These are phyloP conservation scores for Darksidea phi DNA, from an alignment of 495 filamentous ascomycete species.

Conservation along the genomic window DNA sequence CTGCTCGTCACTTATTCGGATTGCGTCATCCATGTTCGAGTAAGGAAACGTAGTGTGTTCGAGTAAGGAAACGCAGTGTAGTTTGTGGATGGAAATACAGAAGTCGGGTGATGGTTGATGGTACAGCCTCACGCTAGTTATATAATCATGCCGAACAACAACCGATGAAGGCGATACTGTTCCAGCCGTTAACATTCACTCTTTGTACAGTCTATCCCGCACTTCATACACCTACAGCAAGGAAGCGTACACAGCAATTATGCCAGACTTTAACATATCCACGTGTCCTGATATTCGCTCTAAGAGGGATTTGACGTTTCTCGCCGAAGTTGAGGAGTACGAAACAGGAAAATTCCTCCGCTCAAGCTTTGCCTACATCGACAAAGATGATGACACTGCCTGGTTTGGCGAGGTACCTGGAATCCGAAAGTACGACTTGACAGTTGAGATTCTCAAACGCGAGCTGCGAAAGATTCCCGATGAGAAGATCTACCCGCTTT, in stretches of 20 bases:
- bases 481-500: slow-evolving; percentile 1
- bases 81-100: too few species aligned
- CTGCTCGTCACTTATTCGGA: too few species aligned
- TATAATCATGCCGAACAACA: neutral
- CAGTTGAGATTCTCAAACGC: slow-evolving; percentile 7
- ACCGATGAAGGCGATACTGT: neutral
- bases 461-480: slow-evolving; percentile 13
- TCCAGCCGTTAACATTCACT: neutral
- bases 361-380: slow-evolving; percentile 14
- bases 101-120: too few species aligned
- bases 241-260: neutral
- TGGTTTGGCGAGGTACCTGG: slow-evolving; percentile 10
- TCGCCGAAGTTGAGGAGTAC: slow-evolving; percentile 9
- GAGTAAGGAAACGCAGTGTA: too few species aligned
- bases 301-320: neutral
- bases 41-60: too few species aligned
- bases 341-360: slow-evolving; percentile 8
- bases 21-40: too few species aligned
- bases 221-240: neutral
- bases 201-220: neutral
- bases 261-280: neutral
- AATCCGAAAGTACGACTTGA: slow-evolving; percentile 16
- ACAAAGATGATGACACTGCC: slow-evolving; percentile 1
- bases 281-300: neutral
- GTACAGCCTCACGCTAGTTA: neutral